Conservation (phyloP, 805 yeast genomes). For the Yamadazyma kitorensis region DNA sequence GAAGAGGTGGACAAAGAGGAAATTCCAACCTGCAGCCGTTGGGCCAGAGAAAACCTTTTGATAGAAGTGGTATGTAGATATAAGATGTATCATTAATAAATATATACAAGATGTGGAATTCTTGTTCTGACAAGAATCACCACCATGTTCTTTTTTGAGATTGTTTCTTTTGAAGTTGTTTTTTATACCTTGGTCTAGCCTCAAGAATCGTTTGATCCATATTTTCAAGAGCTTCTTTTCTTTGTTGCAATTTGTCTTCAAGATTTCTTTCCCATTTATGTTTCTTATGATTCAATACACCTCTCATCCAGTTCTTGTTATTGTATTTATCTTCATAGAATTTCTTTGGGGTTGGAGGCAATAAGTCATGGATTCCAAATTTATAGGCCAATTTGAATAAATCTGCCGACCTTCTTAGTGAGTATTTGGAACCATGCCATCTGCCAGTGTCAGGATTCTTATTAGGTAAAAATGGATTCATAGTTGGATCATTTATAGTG, state of each 20-base stretch:
- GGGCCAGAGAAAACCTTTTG: slow-evolving; percentile 15
- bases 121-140: no score
- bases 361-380: slow-evolving; percentile 73
- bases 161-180: slow-evolving; percentile 35
- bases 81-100: background rate
- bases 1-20: slow-evolving; percentile 12
- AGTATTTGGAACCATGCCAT: slow-evolving; percentile 74
- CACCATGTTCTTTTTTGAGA: slow-evolving; percentile 38
- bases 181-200: slow-evolving; percentile 51
- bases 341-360: slow-evolving; percentile 68
- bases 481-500: slow-evolving; percentile 59
- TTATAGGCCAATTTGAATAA: slow-evolving; percentile 77
- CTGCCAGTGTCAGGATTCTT: slow-evolving; percentile 77
- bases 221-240: slow-evolving; percentile 61
- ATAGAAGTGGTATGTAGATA: background rate
- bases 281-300: slow-evolving; percentile 76
- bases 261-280: slow-evolving; percentile 73
- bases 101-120: background rate
- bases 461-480: slow-evolving; percentile 87
- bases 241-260: slow-evolving; percentile 55
- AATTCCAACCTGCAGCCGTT: slow-evolving; percentile 6
- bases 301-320: slow-evolving; percentile 67
- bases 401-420: slow-evolving; percentile 79
- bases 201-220: slow-evolving; percentile 66
- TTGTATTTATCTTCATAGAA: slow-evolving; percentile 78